Conservation (phyloP, 148 eudicot species). For the Linanthus parryae region DNA sequence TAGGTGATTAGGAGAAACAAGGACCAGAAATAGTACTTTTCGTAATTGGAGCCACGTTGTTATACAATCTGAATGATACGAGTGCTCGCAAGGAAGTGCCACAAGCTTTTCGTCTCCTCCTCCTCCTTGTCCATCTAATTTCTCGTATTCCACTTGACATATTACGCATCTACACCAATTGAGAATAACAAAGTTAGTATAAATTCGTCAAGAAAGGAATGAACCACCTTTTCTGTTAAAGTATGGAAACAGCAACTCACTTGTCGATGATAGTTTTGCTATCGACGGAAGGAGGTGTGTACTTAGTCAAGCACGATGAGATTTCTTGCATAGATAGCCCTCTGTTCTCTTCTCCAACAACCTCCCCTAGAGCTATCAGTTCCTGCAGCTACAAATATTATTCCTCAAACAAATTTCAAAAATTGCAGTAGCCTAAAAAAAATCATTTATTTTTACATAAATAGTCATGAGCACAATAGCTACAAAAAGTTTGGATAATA, state of each 20-base stretch:
- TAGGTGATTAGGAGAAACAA: no score
- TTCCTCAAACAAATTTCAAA: no score
- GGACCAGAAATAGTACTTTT: slow-evolving; percentile 24
- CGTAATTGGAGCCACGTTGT: slow-evolving; percentile 55
- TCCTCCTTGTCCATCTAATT: no score
- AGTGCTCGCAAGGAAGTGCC: slow-evolving; percentile 43
- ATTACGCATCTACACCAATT: slow-evolving; percentile 56
- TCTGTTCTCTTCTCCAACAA: slow-evolving; percentile 53
- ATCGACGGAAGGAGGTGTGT: slow-evolving; percentile 18
- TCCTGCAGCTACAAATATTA: no score
- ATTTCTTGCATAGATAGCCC: slow-evolving; percentile 44
- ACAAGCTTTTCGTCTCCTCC: slow-evolving; percentile 40
- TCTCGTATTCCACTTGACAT: slow-evolving; percentile 59
- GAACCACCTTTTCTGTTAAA: no score
- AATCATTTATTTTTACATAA: no score
- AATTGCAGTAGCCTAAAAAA: no score
- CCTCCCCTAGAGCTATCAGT: slow-evolving; percentile 49
- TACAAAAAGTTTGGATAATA: not conserved
- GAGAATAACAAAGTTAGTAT: no score
- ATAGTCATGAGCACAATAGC: no score
- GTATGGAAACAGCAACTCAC: no score
- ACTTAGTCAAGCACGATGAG: slow-evolving; percentile 25
- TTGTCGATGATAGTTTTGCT: slow-evolving; percentile 36
- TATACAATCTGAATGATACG: slow-evolving; percentile 47
- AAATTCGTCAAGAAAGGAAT: no score